Conservation (phyloP, 768 basidiomycete species). For the Psilocybe subaeruginosa region DNA sequence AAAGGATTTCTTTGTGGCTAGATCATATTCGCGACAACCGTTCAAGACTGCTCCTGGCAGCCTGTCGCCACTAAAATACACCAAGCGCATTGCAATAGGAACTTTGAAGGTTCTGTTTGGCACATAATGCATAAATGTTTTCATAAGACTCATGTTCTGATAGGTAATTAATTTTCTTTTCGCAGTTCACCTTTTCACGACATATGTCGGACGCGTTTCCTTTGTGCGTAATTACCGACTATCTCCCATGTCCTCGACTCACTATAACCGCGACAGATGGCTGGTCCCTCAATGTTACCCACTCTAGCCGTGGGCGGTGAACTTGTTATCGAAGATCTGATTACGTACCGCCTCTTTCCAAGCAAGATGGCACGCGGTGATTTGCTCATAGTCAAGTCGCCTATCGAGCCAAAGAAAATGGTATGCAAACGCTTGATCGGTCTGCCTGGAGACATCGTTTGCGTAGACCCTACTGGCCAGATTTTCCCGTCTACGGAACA, state of each 20-base stretch:
- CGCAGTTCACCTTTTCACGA: constrained; percentile 62
- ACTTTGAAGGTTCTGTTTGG: constrained; percentile 18
- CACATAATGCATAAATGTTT: neutral
- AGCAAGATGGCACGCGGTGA: constrained; percentile 69
- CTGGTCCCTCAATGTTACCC: constrained; percentile 82
- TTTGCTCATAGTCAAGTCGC: constrained; percentile 72
- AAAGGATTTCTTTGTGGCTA: neutral
- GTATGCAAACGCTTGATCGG: constrained; percentile 93
- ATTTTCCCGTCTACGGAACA: constrained; percentile 70
- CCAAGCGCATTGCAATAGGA: constrained; percentile 11
- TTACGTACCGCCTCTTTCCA: constrained; percentile 56
- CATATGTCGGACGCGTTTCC: constrained; percentile 61
- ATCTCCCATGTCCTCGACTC: neutral
- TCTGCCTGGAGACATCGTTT: constrained; percentile 85
- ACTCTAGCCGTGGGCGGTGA: constrained; percentile 67
- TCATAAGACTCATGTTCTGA: constrained; percentile 1
- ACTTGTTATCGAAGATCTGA: constrained; percentile 61
- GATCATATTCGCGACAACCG: constrained; percentile 9
- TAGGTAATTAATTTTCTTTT: constrained; percentile 60
- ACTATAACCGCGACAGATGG: constrained; percentile 45
- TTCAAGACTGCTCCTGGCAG: neutral
- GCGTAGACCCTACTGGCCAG: constrained; percentile 82
- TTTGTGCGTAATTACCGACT: constrained; percentile 37
- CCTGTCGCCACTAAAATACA: neutral
- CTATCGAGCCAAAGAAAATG: constrained; percentile 61